Evolutionary conservation across 192 early-diverging fungal species (phyloP), one percentile per base, ranked within the genome.

Genomic region (Linnemannia exigua): DNA sequence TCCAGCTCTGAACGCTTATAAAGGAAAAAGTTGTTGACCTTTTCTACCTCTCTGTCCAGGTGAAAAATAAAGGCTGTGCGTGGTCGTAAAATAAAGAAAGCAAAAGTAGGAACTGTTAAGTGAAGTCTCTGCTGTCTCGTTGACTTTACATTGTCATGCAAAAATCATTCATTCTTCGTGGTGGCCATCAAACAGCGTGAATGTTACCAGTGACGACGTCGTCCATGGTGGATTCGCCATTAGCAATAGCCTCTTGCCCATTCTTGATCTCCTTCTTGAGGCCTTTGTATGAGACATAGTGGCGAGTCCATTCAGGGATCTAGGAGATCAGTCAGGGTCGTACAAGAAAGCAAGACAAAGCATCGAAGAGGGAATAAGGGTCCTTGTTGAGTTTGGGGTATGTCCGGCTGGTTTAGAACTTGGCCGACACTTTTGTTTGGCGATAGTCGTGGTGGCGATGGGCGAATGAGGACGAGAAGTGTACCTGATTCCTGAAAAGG

Each of bases 1-100:
- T 95, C 94, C 41, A 96, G 87, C 69, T 96, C 94, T 15, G 90
- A 87, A 72, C 94, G 94, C 75, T 97, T 97, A 79, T 95, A 93
- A 25, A 93, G 77, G 74, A 95, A 96, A 76, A 96, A 96, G 14
- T 88, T 87, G 61, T 97, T 95, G 86, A 96, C 92, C 88, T 96
- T 96, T 79, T 97, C 96, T 8, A 97, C 79, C 73, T 97, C 96
- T 79, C 96, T 89, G 75, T 97, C 96, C 63, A 97, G 88, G 50
- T 91, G 90, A 78, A 94, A 97, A 73, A 97, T 94, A 87, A 97
- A 96, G 19, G 91, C 92, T 87, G 89, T 89, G 74, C 58, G 14
- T 61, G 12, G 28, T 31, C 12, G 58, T 63, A 63, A 17, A 61
- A 72, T 50, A 48, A 8, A 72, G 93, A 51, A 88, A 76, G 20